These are phyloP conservation scores for Vanrija sp. DNA, from an alignment of 1,284 basidiomycete species.

Conservation along the genomic window DNA sequence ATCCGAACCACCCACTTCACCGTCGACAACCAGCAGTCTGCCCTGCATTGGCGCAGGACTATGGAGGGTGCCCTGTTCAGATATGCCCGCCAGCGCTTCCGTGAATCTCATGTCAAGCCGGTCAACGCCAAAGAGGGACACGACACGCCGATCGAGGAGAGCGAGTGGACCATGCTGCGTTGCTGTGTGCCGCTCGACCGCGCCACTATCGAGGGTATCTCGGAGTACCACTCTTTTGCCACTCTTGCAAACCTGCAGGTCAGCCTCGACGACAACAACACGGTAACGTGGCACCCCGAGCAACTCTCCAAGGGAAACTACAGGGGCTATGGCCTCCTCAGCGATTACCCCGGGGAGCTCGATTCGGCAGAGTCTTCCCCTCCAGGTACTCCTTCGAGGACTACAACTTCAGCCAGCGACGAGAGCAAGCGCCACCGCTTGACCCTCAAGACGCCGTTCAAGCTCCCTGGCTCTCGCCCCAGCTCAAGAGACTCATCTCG, in stretches of 20 bases:
- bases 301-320: slow-evolving; percentile 16
- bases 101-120: slow-evolving; percentile 8
- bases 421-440: too few species aligned
- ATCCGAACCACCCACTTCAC: slow-evolving; percentile 49
- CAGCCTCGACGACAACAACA: slow-evolving; percentile 11
- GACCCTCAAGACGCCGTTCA: too few species aligned
- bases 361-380: not conserved
- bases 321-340: not conserved
- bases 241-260: slow-evolving; percentile 40
- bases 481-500: too few species aligned
- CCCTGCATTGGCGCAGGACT: slow-evolving; percentile 60
- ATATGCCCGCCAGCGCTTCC: slow-evolving; percentile 29
- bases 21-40: slow-evolving; percentile 59
- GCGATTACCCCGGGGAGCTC: not conserved
- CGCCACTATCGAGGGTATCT: slow-evolving; percentile 43
- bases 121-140: not conserved
- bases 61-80: slow-evolving; percentile 51
- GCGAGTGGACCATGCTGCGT: slow-evolving; percentile 54
- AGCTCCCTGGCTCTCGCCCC: too few species aligned
- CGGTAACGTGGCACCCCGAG: slow-evolving; percentile 15
- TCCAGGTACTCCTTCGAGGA: not conserved
- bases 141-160: slow-evolving; percentile 6
- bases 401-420: too few species aligned
- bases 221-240: slow-evolving; percentile 47
- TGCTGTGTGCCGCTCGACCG: slow-evolving; percentile 58